A percentile compares a stretch with the other conserved stretches of the same genome.
These are phyloP conservation scores for Escallonia rubra DNA, from an alignment of 129 eudicot species.

Conservation along the genomic window DNA sequence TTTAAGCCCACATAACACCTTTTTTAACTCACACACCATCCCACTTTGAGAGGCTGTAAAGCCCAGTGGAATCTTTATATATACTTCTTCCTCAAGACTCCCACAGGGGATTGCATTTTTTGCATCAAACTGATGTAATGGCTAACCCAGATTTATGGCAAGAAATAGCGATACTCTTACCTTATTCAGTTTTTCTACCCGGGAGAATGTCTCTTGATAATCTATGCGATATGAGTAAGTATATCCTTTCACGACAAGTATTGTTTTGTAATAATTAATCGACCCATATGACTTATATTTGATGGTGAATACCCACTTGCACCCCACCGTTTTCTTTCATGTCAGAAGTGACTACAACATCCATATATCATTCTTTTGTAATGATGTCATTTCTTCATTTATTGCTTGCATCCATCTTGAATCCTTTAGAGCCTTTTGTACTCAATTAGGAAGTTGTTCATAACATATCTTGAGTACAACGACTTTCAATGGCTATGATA, in stretches of 20 bases:
- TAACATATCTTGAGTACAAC: not conserved
- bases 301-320: not conserved
- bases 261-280: not conserved
- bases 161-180: constrained; percentile 1
- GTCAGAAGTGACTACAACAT: not conserved
- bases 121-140: not conserved
- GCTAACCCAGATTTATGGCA: not conserved
- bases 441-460: not conserved
- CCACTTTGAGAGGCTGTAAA: not conserved
- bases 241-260: not conserved
- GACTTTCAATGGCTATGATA: not conserved
- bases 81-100: not conserved
- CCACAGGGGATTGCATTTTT: not conserved
- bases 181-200: not conserved
- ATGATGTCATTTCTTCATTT: not conserved
- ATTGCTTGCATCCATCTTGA: not conserved
- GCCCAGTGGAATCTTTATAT: not conserved
- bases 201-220: not conserved
- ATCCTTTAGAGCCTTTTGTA: not conserved
- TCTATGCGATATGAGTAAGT: not conserved
- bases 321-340: not conserved
- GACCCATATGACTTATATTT: not conserved
- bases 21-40: not conserved
- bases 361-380: not conserved
- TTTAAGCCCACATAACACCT: not conserved